Conservation (phyloP, 495 filamentous ascomycete species). For the Talaromyces wortmannii region DNA sequence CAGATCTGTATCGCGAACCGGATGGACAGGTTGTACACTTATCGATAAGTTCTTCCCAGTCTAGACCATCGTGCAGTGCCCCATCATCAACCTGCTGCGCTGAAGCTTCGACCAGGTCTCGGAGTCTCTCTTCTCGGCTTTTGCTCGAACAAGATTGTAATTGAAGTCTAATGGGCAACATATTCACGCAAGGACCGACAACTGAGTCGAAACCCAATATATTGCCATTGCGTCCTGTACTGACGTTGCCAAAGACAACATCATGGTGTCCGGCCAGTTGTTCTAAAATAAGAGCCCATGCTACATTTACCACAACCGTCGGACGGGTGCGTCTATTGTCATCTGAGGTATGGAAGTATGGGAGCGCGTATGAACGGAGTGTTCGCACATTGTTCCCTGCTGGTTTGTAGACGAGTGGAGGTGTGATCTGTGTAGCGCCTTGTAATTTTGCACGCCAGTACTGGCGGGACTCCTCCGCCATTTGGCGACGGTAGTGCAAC, state of each 20-base stretch:
- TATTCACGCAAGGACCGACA: conserved; percentile 38
- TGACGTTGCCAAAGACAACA: conserved; percentile 34
- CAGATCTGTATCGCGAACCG: neutral
- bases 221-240: conserved; percentile 19
- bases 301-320: conserved; percentile 27
- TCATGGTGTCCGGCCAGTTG: conserved; percentile 31
- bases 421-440: neutral
- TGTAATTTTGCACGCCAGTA: conserved; percentile 11
- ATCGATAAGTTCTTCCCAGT: neutral
- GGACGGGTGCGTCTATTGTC: conserved; percentile 16
- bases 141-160: neutral
- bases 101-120: neutral
- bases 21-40: neutral
- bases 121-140: neutral
- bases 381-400: conserved; percentile 6
- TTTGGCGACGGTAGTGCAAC: conserved; percentile 14
- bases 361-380: conserved; percentile 1
- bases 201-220: conserved; percentile 22
- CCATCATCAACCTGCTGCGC: neutral
- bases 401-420: neutral
- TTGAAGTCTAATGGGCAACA: conserved; percentile 27
- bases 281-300: conserved; percentile 37
- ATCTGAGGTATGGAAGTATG: conserved; percentile 1
- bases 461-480: conserved; percentile 29
- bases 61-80: neutral